phyloP scores from a whole-genome alignment of 331 rosid species.

The Stylosanthes scabra region DNA sequence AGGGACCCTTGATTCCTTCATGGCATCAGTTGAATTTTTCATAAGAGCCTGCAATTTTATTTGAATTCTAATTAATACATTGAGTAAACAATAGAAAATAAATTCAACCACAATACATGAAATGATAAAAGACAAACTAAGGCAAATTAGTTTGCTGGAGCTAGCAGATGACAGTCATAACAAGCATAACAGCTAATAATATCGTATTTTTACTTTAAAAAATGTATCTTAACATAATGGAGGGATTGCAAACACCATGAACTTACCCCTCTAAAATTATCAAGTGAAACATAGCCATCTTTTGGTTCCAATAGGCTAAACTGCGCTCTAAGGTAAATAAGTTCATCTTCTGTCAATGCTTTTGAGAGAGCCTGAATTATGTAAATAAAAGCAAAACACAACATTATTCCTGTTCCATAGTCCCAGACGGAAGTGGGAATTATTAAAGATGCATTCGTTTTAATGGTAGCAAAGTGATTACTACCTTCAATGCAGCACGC shows the following conservation, averaged over 20 bases:
- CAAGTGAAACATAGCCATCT: conserved; percentile 69
- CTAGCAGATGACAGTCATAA: conserved; percentile 14
- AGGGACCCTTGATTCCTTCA: conserved; percentile 82
- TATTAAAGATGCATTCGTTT: conserved; percentile 27
- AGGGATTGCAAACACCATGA: conserved; percentile 21
- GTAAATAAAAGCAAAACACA: conserved; percentile 13
- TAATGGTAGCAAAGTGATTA: conserved; percentile 22
- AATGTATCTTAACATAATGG: conserved; percentile 19
- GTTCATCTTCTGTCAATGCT: conserved; percentile 83
- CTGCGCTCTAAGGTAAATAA: conserved; percentile 80
- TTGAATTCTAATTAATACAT: conserved; percentile 38
- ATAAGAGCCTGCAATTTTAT: conserved; percentile 70
- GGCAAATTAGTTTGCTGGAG: conserved; percentile 13
- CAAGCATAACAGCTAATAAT: conserved; percentile 15
- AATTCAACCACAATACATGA: conserved; percentile 15
- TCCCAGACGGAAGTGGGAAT: not conserved
- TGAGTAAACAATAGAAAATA: conserved; percentile 28
- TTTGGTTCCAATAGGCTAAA: conserved; percentile 83
- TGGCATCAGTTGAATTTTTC: conserved; percentile 93
- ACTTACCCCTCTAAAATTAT: conserved; percentile 85
- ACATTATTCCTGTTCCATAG: conserved; percentile 23
- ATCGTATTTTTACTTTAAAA: conserved; percentile 6
- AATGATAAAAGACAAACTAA: conserved; percentile 13
- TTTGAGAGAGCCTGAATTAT: conserved; percentile 82
- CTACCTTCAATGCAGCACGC: conserved; percentile 89